Percentiles rank a stretch among this genome's conserved stretches.
These are phyloP conservation scores for Amylocystis lapponica DNA, from an alignment of 768 basidiomycete species.

Conservation along the genomic window DNA sequence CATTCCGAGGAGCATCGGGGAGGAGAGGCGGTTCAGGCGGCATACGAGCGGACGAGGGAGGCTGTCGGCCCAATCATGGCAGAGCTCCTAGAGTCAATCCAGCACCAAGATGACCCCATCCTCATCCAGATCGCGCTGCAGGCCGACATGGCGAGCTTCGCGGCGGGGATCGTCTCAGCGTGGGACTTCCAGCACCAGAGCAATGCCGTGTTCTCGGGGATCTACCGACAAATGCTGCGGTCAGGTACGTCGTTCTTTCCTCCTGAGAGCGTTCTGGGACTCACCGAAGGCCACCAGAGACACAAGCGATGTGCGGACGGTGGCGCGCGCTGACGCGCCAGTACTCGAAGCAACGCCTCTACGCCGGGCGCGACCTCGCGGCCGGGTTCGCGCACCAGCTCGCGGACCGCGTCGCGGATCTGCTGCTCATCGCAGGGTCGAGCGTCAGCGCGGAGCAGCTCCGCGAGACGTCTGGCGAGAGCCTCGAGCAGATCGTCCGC, in stretches of 20 bases:
- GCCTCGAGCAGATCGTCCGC: slow-evolving; percentile 9
- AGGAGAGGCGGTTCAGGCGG: slow-evolving; percentile 1
- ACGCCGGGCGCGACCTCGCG: slow-evolving; percentile 15
- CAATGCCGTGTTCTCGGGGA: slow-evolving; percentile 10
- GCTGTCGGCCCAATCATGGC: slow-evolving; percentile 17
- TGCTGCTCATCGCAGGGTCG: slow-evolving; percentile 11
- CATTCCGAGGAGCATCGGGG: slow-evolving; percentile 2
- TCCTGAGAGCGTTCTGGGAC: neutral
- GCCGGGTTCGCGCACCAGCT: slow-evolving; percentile 13
- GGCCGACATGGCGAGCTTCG: slow-evolving; percentile 16
- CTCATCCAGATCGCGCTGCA: slow-evolving; percentile 16
- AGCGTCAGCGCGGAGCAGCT: slow-evolving; percentile 7
- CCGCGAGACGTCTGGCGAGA: neutral
- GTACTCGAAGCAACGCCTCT: slow-evolving; percentile 15
- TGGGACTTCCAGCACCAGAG: slow-evolving; percentile 16
- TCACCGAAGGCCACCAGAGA: slow-evolving; percentile 1
- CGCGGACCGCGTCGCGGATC: slow-evolving; percentile 14
- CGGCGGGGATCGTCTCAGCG: slow-evolving; percentile 11
- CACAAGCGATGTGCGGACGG: slow-evolving; percentile 9
- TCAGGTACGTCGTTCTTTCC: slow-evolving; percentile 8
- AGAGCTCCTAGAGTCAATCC: slow-evolving; percentile 13
- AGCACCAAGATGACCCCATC: slow-evolving; percentile 17
- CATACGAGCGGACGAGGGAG: slow-evolving; percentile 13
- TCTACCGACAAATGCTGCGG: slow-evolving; percentile 13
- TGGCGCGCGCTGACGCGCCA: slow-evolving; percentile 15